These are phyloP conservation scores for Paramecium octaurelia DNA, from an alignment of 73 alveolate genomes.

Conservation along the genomic window DNA sequence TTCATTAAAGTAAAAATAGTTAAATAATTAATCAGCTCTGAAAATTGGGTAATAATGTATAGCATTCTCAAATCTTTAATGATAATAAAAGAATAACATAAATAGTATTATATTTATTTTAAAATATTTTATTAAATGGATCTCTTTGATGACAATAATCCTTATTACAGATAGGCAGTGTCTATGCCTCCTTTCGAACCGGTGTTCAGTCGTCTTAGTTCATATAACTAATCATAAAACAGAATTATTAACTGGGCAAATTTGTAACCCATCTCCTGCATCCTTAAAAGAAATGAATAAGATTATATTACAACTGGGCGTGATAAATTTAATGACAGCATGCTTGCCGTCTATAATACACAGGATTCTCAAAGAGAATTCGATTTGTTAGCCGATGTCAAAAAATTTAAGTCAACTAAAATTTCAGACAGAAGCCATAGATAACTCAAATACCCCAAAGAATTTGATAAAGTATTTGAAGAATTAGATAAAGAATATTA, in stretches of 20 bases:
- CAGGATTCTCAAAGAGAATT: not conserved
- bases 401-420: not conserved
- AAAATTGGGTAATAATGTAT: too few species aligned
- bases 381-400: not conserved
- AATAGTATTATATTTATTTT: not conserved
- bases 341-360: not conserved
- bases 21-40: not conserved
- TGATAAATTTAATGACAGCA: not conserved
- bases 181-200: not conserved
- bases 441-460: not conserved
- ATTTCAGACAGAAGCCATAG: not conserved
- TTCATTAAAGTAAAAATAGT: not conserved
- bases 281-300: not conserved
- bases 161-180: not conserved
- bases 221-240: not conserved
- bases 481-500: not conserved
- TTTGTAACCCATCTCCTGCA: not conserved
- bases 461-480: not conserved
- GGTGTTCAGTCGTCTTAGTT: not conserved
- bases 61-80: not conserved
- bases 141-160: not conserved
- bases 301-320: not conserved
- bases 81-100: not conserved
- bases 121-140: not conserved
- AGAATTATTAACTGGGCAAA: not conserved